These are phyloP conservation scores for Testicularia cyperi DNA, from an alignment of 1,284 basidiomycete species.

Conservation along the genomic window DNA sequence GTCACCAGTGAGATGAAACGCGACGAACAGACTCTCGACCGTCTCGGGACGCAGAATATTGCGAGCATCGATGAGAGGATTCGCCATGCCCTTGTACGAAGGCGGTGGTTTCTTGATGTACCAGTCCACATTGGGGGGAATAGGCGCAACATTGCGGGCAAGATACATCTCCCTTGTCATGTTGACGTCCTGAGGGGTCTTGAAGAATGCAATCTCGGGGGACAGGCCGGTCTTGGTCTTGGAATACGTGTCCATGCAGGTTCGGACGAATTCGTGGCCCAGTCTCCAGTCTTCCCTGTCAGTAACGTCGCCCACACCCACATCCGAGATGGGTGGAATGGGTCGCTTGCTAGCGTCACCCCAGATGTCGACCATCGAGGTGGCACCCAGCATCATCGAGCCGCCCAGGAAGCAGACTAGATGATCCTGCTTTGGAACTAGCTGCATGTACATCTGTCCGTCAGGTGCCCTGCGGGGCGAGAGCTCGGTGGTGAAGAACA, in stretches of 20 bases:
- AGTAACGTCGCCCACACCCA: constrained; percentile 67
- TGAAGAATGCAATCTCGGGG: constrained; percentile 60
- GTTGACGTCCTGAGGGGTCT: constrained; percentile 21
- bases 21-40: constrained; percentile 87
- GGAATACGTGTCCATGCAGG: constrained; percentile 82
- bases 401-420: constrained; percentile 93
- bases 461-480: constrained; percentile 6
- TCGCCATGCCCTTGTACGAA: constrained; percentile 14
- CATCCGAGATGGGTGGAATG: constrained; percentile 53
- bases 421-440: constrained; percentile 88
- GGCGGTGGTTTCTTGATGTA: constrained; percentile 51
- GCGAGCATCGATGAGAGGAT: constrained; percentile 74
- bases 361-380: constrained; percentile 16
- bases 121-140: constrained; percentile 46
- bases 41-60: constrained; percentile 91
- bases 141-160: constrained; percentile 9
- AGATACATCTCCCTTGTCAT: constrained; percentile 12
- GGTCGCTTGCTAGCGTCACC: constrained; percentile 13
- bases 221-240: constrained; percentile 71
- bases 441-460: constrained; percentile 31
- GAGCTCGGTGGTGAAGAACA: constrained; percentile 82
- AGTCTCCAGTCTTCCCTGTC: constrained; percentile 74
- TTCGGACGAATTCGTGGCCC: constrained; percentile 78
- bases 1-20: constrained; percentile 80
- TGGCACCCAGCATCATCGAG: constrained; percentile 82